A percentile compares a stretch with the other conserved stretches of the same genome.
These are phyloP conservation scores for Platanus orientalis DNA, from an alignment of 164 flowering plant genomes.

Conservation along the genomic window DNA sequence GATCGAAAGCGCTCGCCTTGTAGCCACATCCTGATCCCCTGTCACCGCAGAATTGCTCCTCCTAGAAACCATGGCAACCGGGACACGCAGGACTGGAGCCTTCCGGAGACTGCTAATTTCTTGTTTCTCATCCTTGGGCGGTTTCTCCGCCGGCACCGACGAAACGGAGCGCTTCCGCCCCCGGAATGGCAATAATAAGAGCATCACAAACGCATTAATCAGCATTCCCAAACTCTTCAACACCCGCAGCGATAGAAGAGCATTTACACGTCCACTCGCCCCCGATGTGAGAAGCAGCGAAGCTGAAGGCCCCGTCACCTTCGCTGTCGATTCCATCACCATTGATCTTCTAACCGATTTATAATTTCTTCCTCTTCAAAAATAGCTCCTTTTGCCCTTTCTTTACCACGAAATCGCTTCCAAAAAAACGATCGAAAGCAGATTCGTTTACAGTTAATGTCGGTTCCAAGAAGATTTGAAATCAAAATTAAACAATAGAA, in stretches of 20 bases:
- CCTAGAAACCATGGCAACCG: slow-evolving; percentile 23
- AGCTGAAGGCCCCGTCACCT: slow-evolving; percentile 10
- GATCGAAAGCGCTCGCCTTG: slow-evolving; percentile 49
- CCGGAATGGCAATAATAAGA: slow-evolving; percentile 43
- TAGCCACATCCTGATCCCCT: slow-evolving; percentile 43
- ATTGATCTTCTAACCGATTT: not conserved
- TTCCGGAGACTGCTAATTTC: slow-evolving; percentile 11
- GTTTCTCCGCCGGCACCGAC: slow-evolving; percentile 16
- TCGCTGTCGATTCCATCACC: slow-evolving; percentile 9
- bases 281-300: slow-evolving; percentile 57
- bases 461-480: too few relatives aligned
- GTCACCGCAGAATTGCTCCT: slow-evolving; percentile 18
- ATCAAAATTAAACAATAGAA: too few relatives aligned
- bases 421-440: not conserved
- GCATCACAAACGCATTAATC: slow-evolving; percentile 33
- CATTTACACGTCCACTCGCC: slow-evolving; percentile 58
- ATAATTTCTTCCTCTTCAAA: not conserved
- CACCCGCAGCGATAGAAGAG: slow-evolving; percentile 45
- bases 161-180: slow-evolving; percentile 17
- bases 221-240: slow-evolving; percentile 32
- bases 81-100: slow-evolving; percentile 31
- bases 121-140: slow-evolving; percentile 17
- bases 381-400: not conserved
- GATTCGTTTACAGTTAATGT: too few relatives aligned
- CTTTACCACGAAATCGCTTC: not conserved